A percentile compares a stretch with the other conserved stretches of the same genome.
Evolutionary conservation across 768 basidiomycete genomes (phyloP).

Genomic region (Leccinum imitatum): DNA sequence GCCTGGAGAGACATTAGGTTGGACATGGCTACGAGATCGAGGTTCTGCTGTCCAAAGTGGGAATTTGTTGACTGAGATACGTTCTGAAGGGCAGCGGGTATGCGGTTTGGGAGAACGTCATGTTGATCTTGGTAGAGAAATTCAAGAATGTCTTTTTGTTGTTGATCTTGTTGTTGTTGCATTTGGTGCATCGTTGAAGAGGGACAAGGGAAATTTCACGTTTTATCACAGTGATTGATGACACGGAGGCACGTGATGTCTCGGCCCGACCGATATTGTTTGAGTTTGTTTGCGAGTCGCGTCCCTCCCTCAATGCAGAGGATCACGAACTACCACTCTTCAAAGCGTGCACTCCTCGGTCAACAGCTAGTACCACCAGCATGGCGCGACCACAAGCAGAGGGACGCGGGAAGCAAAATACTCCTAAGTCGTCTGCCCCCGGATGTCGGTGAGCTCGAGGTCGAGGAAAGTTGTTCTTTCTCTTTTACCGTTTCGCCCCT

Average conservation of each 20-base stretch:
- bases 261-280: conserved; percentile 1
- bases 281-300: conserved; percentile 5
- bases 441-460: conserved; percentile 69
- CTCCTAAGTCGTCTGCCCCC: conserved; percentile 61
- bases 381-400: conserved; percentile 50
- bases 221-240: not conserved
- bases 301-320: conserved; percentile 13
- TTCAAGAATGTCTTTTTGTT: conserved; percentile 37
- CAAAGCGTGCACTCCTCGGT: conserved; percentile 59
- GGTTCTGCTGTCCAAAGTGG: conserved; percentile 33
- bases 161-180: conserved; percentile 28
- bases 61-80: conserved; percentile 11
- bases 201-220: no score
- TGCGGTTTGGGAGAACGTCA: conserved; percentile 8
- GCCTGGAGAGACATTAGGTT: conserved; percentile 54
- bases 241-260: not conserved
- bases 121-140: conserved; percentile 34
- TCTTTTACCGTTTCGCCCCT: not conserved
- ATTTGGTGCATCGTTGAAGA: conserved; percentile 21
- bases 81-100: conserved; percentile 1
- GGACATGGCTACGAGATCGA: conserved; percentile 46
- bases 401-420: conserved; percentile 58
- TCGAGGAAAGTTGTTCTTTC: conserved; percentile 49
- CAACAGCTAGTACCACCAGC: conserved; percentile 56
- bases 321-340: conserved; percentile 47